Evolutionary conservation across 2,329 filamentous ascomycete genomes (phyloP), one percentile per base, ranked within the genome.

Genomic region (Hymenotorrendiella dingleyae): DNA sequence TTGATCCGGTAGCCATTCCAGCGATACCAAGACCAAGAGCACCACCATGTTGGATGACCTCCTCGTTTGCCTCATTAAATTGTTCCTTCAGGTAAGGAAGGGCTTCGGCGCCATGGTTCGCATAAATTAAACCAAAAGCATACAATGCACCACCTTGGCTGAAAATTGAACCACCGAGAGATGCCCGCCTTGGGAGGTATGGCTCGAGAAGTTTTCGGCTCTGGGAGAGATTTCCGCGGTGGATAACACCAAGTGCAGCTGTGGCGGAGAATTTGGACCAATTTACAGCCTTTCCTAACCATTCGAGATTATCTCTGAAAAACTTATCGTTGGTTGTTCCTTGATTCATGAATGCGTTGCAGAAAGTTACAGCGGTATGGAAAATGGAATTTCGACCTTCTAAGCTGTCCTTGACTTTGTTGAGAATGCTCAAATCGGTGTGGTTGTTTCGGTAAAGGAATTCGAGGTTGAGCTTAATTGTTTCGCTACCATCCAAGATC

Each of bases 241-340:
- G 93, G 50, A 98, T 96, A 39, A 97, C 93, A 64, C 93, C 93
- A 5, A 98, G 73, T 6, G 93, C 93, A 43, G 93, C 93, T 4
- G 93, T 98, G 11, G 93, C 93, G 1, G 93, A 96, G 64, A 98
- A 98, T 64, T 98, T 98, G 48, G 90, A 96, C 93, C 93, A 98
- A 70, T 98, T 98, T 36, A 97, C 89, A 20, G 93, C 93, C 71
- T 97, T 98, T 47, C 91, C 90, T 3, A 98, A 70, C 93, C 93
- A 98, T 54, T 98, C 93, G 19, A 98, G 69, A 62, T 98, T 98
- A 60, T 97, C 89, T 6, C 94, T 80, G 79, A 98, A 97, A 70
- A 98, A 98, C 60, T 91, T 94, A 68, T 98, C 93, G 57, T 95
- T 93, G 0, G 91, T 96, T 1, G 93, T 98, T 46, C 93, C 94